phyloP scores from a whole-genome alignment of 1,139 yeast species.

The Magnusiomyces paraingens region DNA sequence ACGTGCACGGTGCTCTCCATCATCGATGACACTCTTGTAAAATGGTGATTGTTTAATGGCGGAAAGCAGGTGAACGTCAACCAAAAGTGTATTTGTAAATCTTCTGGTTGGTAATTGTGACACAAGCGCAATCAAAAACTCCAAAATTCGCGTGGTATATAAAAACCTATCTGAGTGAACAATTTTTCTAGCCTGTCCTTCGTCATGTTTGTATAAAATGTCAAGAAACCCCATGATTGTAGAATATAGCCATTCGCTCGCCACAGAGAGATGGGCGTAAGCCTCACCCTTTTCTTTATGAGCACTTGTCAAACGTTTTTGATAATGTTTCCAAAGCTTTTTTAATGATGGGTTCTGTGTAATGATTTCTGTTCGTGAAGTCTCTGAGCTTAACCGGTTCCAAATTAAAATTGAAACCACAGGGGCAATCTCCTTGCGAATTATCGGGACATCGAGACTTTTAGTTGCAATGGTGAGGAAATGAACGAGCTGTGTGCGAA shows the following conservation, averaged over 20 bases:
- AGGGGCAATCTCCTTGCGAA: slow-evolving; percentile 32
- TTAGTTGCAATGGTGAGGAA: slow-evolving; percentile 28
- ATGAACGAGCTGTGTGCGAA: slow-evolving; percentile 18
- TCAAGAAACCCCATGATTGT: slow-evolving; percentile 17
- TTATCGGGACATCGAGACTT: slow-evolving; percentile 21
- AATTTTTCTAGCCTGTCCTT: background rate
- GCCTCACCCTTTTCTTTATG: slow-evolving; percentile 14
- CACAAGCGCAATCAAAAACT: slow-evolving; percentile 32
- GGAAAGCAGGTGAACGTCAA: slow-evolving; percentile 27
- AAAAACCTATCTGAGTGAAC: background rate
- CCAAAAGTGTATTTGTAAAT: slow-evolving; percentile 34
- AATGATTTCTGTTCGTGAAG: slow-evolving; percentile 21
- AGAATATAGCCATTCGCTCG: slow-evolving; percentile 26
- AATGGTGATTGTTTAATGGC: slow-evolving; percentile 11
- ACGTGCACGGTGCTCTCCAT: background rate
- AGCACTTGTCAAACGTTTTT: slow-evolving; percentile 21
- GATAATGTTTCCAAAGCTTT: slow-evolving; percentile 27
- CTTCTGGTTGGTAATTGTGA: slow-evolving; percentile 42
- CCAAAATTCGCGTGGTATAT: slow-evolving; percentile 20
- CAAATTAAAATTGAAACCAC: slow-evolving; percentile 39
- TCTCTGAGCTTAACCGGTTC: slow-evolving; percentile 27
- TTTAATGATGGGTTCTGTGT: slow-evolving; percentile 20
- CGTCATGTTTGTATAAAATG: background rate
- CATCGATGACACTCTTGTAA: slow-evolving; percentile 2
- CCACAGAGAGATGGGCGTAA: slow-evolving; percentile 16